Conservation (phyloP, 2,329 filamentous ascomycete genomes). For the Thielaviopsis euricoi region DNA sequence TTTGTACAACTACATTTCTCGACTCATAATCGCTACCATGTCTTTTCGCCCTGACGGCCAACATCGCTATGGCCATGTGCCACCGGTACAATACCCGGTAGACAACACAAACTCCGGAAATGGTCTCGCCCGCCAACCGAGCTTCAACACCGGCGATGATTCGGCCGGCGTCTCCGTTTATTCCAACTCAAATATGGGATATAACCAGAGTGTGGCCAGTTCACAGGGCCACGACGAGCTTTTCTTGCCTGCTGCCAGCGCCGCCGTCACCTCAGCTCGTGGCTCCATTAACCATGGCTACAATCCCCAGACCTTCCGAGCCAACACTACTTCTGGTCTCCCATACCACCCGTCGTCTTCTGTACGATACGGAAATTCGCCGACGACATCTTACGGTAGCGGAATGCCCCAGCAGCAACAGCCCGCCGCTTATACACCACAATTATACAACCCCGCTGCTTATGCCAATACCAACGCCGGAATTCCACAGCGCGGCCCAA, state of each 20-base stretch:
- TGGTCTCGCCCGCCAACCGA: constrained; percentile 39
- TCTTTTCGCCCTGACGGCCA: constrained; percentile 47
- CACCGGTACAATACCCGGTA: constrained; percentile 47
- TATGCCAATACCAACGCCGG: constrained; percentile 30
- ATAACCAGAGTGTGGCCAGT: constrained; percentile 11
- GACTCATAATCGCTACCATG: constrained; percentile 25
- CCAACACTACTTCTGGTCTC: constrained; percentile 6
- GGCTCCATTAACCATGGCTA: constrained; percentile 14
- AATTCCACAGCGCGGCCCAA: constrained; percentile 32
- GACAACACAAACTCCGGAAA: constrained; percentile 17
- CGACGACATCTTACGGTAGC: constrained; percentile 3
- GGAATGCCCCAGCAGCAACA: constrained; percentile 11
- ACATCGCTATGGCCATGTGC: constrained; percentile 48
- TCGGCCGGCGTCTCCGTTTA: constrained; percentile 21
- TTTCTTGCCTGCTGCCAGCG: constrained; percentile 8
- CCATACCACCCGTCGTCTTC: constrained; percentile 15
- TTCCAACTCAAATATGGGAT: neutral
- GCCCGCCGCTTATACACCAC: constrained; percentile 49
- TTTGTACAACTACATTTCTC: neutral
- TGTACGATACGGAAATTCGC: constrained; percentile 6
- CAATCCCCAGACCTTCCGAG: constrained; percentile 7
- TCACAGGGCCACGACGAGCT: constrained; percentile 5
- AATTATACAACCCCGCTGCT: constrained; percentile 39
- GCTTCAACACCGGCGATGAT: constrained; percentile 66
- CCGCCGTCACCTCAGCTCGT: constrained; percentile 10